A percentile compares a stretch with the other conserved stretches of the same genome.
Evolutionary conservation across 148 eudicot species (phyloP).

Genomic region (Linanthus parryae): DNA sequence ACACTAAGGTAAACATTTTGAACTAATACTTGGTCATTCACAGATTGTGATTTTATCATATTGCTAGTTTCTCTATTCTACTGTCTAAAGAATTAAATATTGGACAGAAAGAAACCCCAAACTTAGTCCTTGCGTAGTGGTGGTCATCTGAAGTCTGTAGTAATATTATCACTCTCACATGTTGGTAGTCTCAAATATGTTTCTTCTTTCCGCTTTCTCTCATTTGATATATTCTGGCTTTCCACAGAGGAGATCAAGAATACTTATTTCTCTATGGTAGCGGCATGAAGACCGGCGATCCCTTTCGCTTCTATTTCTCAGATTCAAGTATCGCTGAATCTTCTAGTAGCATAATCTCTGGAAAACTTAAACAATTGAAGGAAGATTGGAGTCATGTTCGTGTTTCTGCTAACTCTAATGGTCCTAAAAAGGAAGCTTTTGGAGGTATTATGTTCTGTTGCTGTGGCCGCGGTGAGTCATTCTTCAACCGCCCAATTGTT

Average conservation of each 20-base stretch:
- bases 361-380: slow-evolving; percentile 35
- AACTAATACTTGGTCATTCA: too few relatives aligned
- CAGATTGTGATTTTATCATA: too few relatives aligned
- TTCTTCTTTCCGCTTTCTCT: neutral
- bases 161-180: neutral
- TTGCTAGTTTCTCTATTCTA: too few relatives aligned
- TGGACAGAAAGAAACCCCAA: too few relatives aligned
- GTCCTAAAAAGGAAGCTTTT: slow-evolving; percentile 33
- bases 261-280: slow-evolving; percentile 48
- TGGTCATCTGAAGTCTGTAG: too few relatives aligned
- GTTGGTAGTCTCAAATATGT: neutral
- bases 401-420: neutral
- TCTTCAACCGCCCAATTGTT: slow-evolving; percentile 44
- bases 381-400: slow-evolving; percentile 11
- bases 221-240: neutral
- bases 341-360: slow-evolving; percentile 35
- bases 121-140: too few relatives aligned
- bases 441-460: slow-evolving; percentile 82
- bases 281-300: slow-evolving; percentile 80
- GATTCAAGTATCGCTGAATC: slow-evolving; percentile 35
- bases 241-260: slow-evolving; percentile 71
- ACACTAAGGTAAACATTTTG: too few relatives aligned
- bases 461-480: slow-evolving; percentile 67
- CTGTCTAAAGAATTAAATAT: too few relatives aligned
- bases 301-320: slow-evolving; percentile 54